A percentile compares a stretch with the other conserved stretches of the same genome.
phyloP scores from a whole-genome alignment of 768 basidiomycete species.

The Daedaleopsis sinensis region DNA sequence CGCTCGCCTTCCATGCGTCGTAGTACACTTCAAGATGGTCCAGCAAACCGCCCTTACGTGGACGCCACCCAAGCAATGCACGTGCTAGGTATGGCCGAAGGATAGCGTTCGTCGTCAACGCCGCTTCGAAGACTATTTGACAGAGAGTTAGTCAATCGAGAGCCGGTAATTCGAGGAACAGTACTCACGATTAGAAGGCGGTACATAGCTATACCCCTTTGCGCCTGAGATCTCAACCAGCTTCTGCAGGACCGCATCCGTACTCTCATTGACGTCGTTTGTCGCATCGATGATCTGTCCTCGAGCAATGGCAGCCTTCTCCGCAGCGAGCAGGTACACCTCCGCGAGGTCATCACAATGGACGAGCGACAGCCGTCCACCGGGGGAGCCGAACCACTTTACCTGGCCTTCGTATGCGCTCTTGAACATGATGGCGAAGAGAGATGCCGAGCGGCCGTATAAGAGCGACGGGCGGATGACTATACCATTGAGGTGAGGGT shows the following conservation, averaged over 20 bases:
- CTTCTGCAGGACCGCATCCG: constrained; percentile 42
- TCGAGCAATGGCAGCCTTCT: constrained; percentile 37
- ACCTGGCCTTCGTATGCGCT: constrained; percentile 35
- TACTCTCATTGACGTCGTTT: constrained; percentile 43
- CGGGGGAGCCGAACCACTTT: constrained; percentile 38
- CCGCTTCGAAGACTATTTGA: constrained; percentile 39
- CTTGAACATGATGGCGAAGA: constrained; percentile 37
- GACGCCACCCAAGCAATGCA: constrained; percentile 46
- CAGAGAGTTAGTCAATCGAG: neutral
- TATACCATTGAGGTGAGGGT: constrained; percentile 41
- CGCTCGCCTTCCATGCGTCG: constrained; percentile 35
- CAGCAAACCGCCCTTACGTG: constrained; percentile 43
- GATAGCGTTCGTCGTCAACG: constrained; percentile 34
- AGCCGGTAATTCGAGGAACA: neutral
- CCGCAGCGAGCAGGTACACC: constrained; percentile 42
- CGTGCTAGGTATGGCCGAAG: constrained; percentile 43
- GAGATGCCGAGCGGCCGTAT: constrained; percentile 46
- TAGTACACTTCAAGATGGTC: constrained; percentile 49
- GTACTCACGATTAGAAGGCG: constrained; percentile 40
- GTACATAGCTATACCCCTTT: constrained; percentile 37
- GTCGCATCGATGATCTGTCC: constrained; percentile 46
- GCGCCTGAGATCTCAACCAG: constrained; percentile 42
- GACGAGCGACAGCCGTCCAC: constrained; percentile 37
- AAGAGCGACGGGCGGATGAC: constrained; percentile 48
- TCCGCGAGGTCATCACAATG: constrained; percentile 52